phyloP scores from a whole-genome alignment of 495 filamentous ascomycete species.

The Neurospora hispaniola region DNA sequence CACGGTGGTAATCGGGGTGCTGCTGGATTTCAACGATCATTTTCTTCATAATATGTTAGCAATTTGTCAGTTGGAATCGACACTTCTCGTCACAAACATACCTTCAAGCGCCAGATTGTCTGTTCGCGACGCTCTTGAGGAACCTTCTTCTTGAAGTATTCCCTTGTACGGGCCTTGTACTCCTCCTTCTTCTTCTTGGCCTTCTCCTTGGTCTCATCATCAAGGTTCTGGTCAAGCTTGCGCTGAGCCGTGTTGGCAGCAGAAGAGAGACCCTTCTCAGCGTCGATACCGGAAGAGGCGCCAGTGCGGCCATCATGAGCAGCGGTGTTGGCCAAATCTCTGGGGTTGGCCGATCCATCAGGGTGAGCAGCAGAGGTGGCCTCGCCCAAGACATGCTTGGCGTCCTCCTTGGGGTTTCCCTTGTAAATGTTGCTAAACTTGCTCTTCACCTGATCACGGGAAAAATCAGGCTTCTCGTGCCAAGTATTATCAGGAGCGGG shows the following conservation, averaged over 20 bases:
- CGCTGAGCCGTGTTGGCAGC: constrained; percentile 42
- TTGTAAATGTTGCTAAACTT: constrained; percentile 52
- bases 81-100: constrained; percentile 5
- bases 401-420: constrained; percentile 44
- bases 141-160: constrained; percentile 74
- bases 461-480: constrained; percentile 80
- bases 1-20: constrained; percentile 82
- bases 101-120: constrained; percentile 79
- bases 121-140: constrained; percentile 92
- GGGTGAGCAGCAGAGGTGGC: constrained; percentile 21
- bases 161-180: constrained; percentile 47
- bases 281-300: constrained; percentile 40
- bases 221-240: constrained; percentile 39
- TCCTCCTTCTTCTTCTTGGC: constrained; percentile 28
- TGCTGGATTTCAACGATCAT: constrained; percentile 94
- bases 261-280: constrained; percentile 35
- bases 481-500: constrained; percentile 85
- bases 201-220: constrained; percentile 54
- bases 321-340: constrained; percentile 13
- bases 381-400: constrained; percentile 20
- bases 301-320: constrained; percentile 22
- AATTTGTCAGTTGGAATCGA: background rate
- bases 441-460: constrained; percentile 56
- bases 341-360: constrained; percentile 14
- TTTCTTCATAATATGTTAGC: constrained; percentile 43